These are phyloP conservation scores for Wickerhamiella qilinensis DNA, from an alignment of 805 yeast genomes.

Conservation along the genomic window DNA sequence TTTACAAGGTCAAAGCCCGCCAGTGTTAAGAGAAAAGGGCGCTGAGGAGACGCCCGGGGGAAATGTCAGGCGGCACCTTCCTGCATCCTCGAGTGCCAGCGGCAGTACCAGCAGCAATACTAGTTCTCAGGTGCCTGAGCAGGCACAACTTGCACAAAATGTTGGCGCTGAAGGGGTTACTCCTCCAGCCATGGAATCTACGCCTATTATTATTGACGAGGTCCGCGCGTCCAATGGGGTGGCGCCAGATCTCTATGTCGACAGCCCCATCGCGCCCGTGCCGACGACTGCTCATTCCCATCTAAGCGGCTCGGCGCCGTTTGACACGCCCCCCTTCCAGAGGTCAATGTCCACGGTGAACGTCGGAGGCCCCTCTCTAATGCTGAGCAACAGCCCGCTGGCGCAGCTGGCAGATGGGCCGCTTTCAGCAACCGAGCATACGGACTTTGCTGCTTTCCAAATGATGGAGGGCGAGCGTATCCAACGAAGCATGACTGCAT, in stretches of 20 bases:
- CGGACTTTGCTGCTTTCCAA: neutral
- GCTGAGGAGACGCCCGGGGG: too few species aligned
- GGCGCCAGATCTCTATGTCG: neutral
- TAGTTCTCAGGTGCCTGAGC: neutral
- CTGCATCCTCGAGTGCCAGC: too few species aligned
- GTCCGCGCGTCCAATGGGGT: neutral
- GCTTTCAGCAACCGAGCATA: neutral
- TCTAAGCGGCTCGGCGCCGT: neutral
- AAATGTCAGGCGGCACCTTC: too few species aligned
- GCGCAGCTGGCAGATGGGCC: neutral
- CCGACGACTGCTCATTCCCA: neutral
- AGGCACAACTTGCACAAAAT: neutral
- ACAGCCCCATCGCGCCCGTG: constrained; percentile 1
- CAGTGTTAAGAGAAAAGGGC: too few species aligned
- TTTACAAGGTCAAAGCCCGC: too few species aligned
- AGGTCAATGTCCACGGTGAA: constrained; percentile 2
- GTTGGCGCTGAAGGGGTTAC: neutral
- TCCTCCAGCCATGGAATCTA: neutral
- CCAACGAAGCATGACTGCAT: constrained; percentile 8
- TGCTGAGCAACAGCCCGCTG: neutral
- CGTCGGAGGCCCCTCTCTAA: neutral
- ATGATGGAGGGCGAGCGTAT: constrained; percentile 7
- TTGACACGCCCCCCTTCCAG: constrained; percentile 1
- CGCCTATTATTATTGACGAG: neutral
- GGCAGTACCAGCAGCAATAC: too few species aligned